Evolutionary conservation across 2,329 filamentous ascomycete species (phyloP).

Genomic region (Xylariales sp.): DNA sequence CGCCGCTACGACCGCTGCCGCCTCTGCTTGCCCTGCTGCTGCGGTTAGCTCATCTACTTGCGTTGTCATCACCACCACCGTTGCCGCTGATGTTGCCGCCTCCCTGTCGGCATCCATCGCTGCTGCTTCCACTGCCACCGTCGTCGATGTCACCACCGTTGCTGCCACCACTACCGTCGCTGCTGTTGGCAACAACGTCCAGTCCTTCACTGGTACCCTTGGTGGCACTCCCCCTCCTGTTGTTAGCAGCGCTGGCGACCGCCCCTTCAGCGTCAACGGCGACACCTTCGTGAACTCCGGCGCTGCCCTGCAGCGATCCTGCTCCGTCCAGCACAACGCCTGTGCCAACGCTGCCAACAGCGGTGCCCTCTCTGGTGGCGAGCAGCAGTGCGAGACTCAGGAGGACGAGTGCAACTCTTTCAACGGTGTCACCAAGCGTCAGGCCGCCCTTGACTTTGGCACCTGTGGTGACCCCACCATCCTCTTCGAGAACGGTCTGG

Average conservation of each 20-base stretch:
- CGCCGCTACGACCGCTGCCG: slow-evolving; percentile 5
- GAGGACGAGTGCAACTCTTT: slow-evolving; percentile 28
- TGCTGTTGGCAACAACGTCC: slow-evolving; percentile 32
- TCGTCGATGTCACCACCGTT: too few relatives aligned
- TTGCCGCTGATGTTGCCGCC: slow-evolving; percentile 10
- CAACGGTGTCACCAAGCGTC: too few relatives aligned
- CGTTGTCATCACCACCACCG: too few relatives aligned
- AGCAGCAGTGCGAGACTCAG: slow-evolving; percentile 42
- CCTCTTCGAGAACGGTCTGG: too few relatives aligned
- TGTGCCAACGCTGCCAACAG: slow-evolving; percentile 45
- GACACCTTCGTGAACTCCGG: slow-evolving; percentile 46
- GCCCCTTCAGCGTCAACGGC: slow-evolving; percentile 48
- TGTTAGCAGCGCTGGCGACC: slow-evolving; percentile 27
- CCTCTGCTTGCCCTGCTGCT: too few relatives aligned
- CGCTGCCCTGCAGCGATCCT: slow-evolving; percentile 42
- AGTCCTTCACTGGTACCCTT: slow-evolving; percentile 40
- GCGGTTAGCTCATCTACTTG: too few relatives aligned
- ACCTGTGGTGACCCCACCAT: too few relatives aligned
- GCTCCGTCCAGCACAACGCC: slow-evolving; percentile 45
- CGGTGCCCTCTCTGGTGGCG: slow-evolving; percentile 30
- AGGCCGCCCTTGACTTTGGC: too few relatives aligned
- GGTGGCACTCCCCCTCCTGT: slow-evolving; percentile 36
- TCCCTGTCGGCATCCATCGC: slow-evolving; percentile 4
- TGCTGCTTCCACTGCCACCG: slow-evolving; percentile 4
- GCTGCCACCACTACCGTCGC: too few relatives aligned